Evolutionary conservation across 192 early-diverging fungal species (phyloP).

Genomic region (Oehlia diaphana): DNA sequence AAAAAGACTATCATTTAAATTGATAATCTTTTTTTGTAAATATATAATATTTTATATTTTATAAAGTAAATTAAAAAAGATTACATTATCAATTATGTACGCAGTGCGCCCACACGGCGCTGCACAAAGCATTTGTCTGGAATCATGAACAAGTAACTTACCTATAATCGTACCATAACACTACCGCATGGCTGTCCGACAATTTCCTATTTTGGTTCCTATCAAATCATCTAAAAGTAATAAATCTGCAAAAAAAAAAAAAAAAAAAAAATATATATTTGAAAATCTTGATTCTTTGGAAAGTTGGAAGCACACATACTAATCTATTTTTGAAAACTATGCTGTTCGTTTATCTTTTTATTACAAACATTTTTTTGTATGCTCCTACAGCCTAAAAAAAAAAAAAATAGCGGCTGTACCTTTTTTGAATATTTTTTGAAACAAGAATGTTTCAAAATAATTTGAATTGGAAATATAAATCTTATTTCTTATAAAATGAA

Average conservation of each 20-base stretch:
- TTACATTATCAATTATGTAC: slow-evolving; percentile 5
- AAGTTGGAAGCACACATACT: not conserved
- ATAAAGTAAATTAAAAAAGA: not conserved
- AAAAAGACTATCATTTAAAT: not conserved
- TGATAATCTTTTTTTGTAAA: not conserved
- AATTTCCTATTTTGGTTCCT: not conserved
- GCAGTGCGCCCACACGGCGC: slow-evolving; percentile 14
- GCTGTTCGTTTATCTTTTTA: not conserved
- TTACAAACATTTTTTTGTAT: not conserved
- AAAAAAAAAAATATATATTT: not conserved
- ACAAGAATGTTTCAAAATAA: not conserved
- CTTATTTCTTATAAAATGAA: not conserved
- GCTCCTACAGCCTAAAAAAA: not conserved
- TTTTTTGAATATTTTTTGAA: not conserved
- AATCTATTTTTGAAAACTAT: not conserved
- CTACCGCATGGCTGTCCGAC: slow-evolving; percentile 8
- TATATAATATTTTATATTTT: too few species aligned
- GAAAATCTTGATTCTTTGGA: not conserved
- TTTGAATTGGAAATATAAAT: not conserved
- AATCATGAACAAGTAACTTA: slow-evolving; percentile 3
- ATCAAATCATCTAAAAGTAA: not conserved
- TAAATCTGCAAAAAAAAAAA: too few species aligned
- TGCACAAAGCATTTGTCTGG: not conserved
- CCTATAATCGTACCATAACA: not conserved
- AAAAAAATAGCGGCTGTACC: not conserved